phyloP scores from a whole-genome alignment of 805 yeast genomes.

The Sungouiozyma intestinalis region DNA sequence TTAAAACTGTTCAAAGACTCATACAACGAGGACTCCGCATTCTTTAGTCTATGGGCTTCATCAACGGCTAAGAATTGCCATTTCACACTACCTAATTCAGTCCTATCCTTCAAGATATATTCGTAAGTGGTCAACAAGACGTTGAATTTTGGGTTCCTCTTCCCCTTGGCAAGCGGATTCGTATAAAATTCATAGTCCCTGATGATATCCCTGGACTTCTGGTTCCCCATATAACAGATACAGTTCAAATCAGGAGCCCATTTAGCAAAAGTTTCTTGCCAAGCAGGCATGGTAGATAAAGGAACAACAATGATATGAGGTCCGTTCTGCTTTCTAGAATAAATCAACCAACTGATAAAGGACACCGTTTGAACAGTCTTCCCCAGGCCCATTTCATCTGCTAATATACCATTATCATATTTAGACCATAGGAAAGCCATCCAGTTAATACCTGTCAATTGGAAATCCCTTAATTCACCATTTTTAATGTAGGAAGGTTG shows the following conservation, averaged over 20 bases:
- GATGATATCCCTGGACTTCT: slow-evolving; percentile 70
- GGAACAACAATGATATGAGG: slow-evolving; percentile 97
- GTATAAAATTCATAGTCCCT: slow-evolving; percentile 79
- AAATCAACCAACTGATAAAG: slow-evolving; percentile 88
- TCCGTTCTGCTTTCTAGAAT: slow-evolving; percentile 93
- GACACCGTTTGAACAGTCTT: slow-evolving; percentile 96
- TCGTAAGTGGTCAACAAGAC: slow-evolving; percentile 92
- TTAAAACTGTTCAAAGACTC: slow-evolving; percentile 78
- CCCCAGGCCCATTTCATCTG: slow-evolving; percentile 98
- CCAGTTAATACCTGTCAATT: slow-evolving; percentile 96
- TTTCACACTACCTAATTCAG: slow-evolving; percentile 66
- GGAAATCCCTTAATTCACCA: slow-evolving; percentile 93
- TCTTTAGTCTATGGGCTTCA: slow-evolving; percentile 94
- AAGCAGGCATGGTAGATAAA: slow-evolving; percentile 88
- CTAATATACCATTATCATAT: slow-evolving; percentile 92
- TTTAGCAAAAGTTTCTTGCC: slow-evolving; percentile 97
- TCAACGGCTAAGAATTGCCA: slow-evolving; percentile 98
- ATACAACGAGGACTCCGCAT: slow-evolving; percentile 85
- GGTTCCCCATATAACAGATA: slow-evolving; percentile 86
- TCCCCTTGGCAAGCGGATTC: slow-evolving; percentile 34
- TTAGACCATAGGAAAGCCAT: slow-evolving; percentile 99
- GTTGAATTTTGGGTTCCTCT: slow-evolving; percentile 75
- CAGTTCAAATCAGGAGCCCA: slow-evolving; percentile 97
- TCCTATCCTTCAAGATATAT: slow-evolving; percentile 81
- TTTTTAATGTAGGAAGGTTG: slow-evolving; percentile 88